phyloP scores from a whole-genome alignment of 495 filamentous ascomycete genomes.

The Penicillium riverlandense region DNA sequence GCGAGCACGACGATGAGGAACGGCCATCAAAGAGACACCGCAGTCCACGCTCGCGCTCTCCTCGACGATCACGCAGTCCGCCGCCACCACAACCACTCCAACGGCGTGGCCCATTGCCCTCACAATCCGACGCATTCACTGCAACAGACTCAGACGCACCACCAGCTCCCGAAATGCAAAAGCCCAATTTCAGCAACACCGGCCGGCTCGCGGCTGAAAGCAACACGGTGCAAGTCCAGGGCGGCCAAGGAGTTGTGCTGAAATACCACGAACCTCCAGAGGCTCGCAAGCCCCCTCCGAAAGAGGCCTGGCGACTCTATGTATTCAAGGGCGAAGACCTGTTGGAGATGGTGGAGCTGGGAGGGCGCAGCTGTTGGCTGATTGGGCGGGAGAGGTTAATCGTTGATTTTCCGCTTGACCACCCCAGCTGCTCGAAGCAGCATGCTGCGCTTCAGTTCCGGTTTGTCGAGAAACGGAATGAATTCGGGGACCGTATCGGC shows the following conservation, averaged over 20 bases:
- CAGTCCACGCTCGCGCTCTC: slow-evolving; percentile 26
- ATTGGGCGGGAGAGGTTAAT: slow-evolving; percentile 72
- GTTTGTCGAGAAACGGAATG: slow-evolving; percentile 71
- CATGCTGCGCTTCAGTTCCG: slow-evolving; percentile 95
- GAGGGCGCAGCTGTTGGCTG: slow-evolving; percentile 78
- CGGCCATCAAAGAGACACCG: slow-evolving; percentile 20
- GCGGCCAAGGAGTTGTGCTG: slow-evolving; percentile 57
- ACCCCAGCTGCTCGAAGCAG: slow-evolving; percentile 89
- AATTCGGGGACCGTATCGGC: slow-evolving; percentile 75
- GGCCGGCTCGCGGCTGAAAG: slow-evolving; percentile 82
- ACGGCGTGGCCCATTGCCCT: slow-evolving; percentile 56
- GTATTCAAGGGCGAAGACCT: slow-evolving; percentile 83
- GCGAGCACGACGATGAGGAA: slow-evolving; percentile 13
- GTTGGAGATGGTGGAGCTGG: slow-evolving; percentile 71
- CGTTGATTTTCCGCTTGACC: slow-evolving; percentile 77
- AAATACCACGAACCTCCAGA: slow-evolving; percentile 97
- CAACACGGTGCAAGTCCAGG: slow-evolving; percentile 70
- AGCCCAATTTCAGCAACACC: slow-evolving; percentile 76
- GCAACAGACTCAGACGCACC: slow-evolving; percentile 21
- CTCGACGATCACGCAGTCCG: slow-evolving; percentile 20
- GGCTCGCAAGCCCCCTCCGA: slow-evolving; percentile 75
- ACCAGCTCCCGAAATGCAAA: slow-evolving; percentile 59
- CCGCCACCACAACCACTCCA: slow-evolving; percentile 20
- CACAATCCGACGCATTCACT: slow-evolving; percentile 63
- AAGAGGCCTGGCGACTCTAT: slow-evolving; percentile 81